These are phyloP conservation scores for Suhomyces ambrosiae DNA, from an alignment of 1,139 yeast species.

Conservation along the genomic window DNA sequence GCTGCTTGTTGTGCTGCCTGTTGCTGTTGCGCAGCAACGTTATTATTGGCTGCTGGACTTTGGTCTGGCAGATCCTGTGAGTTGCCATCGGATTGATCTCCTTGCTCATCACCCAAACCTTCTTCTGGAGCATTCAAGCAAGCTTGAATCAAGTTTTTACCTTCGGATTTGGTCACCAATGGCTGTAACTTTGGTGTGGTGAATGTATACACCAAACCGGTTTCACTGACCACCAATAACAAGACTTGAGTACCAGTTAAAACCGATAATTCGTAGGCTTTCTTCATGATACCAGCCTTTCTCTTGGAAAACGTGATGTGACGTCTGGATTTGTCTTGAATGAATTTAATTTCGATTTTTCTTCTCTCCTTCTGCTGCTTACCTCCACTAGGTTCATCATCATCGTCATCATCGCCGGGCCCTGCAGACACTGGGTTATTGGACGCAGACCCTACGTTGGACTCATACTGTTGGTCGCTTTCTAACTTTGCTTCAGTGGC, in stretches of 20 bases:
- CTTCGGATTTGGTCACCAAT: slow-evolving; percentile 93
- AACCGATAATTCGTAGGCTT: slow-evolving; percentile 93
- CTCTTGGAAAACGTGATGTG: slow-evolving; percentile 97
- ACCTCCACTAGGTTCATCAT: slow-evolving; percentile 60
- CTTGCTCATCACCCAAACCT: slow-evolving; percentile 59
- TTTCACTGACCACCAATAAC: slow-evolving; percentile 90
- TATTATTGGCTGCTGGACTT: slow-evolving; percentile 41
- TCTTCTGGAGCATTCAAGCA: slow-evolving; percentile 93
- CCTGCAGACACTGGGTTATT: slow-evolving; percentile 28
- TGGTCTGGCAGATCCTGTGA: slow-evolving; percentile 46
- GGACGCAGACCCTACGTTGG: slow-evolving; percentile 22
- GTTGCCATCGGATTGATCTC: slow-evolving; percentile 61
- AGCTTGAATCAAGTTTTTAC: slow-evolving; percentile 94
- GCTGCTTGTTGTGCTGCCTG: slow-evolving; percentile 29
- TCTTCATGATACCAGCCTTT: slow-evolving; percentile 98
- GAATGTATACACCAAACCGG: slow-evolving; percentile 97
- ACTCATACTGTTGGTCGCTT: slow-evolving; percentile 34
- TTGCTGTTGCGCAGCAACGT: slow-evolving; percentile 29
- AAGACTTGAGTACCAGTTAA: slow-evolving; percentile 96
- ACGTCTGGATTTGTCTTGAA: slow-evolving; percentile 95
- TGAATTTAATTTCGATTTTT: slow-evolving; percentile 94
- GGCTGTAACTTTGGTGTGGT: slow-evolving; percentile 98
- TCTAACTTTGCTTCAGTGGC: slow-evolving; percentile 45
- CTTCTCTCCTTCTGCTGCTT: slow-evolving; percentile 79
- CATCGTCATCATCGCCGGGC: slow-evolving; percentile 59